phyloP scores from a whole-genome alignment of 2,329 filamentous ascomycete genomes.

The Alternaria rosae region DNA sequence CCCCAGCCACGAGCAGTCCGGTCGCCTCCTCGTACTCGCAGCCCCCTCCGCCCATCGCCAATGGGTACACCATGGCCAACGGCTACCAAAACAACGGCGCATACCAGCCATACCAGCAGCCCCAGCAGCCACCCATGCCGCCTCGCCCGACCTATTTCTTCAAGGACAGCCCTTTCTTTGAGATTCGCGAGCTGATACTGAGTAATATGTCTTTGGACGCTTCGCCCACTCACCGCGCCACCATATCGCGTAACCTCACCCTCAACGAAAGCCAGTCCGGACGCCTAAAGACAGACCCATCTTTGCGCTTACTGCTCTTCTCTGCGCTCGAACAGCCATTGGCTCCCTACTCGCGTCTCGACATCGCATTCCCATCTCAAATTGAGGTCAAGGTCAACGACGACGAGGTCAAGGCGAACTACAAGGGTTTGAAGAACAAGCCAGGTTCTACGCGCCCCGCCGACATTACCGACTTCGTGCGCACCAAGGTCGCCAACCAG shows the following conservation, averaged over 20 bases:
- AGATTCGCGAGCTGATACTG: slow-evolving; percentile 70
- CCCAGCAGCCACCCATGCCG: slow-evolving; percentile 21
- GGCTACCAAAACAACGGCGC: slow-evolving; percentile 21
- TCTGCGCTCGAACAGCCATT: slow-evolving; percentile 69
- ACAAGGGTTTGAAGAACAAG: slow-evolving; percentile 94
- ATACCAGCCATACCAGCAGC: slow-evolving; percentile 25
- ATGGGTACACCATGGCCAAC: slow-evolving; percentile 33
- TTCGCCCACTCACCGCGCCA: slow-evolving; percentile 67
- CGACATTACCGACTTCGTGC: slow-evolving; percentile 82
- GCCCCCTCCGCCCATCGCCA: slow-evolving; percentile 26
- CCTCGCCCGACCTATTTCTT: slow-evolving; percentile 58
- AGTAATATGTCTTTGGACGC: slow-evolving; percentile 72
- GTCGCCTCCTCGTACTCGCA: slow-evolving; percentile 23
- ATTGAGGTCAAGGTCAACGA: slow-evolving; percentile 91
- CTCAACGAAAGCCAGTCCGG: slow-evolving; percentile 63
- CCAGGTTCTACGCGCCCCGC: slow-evolving; percentile 92
- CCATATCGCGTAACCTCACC: slow-evolving; percentile 64
- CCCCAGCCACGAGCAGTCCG: slow-evolving; percentile 30
- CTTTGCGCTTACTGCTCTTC: slow-evolving; percentile 80
- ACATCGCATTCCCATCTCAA: slow-evolving; percentile 90
- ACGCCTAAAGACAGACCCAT: slow-evolving; percentile 66
- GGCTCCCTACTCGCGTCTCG: slow-evolving; percentile 52
- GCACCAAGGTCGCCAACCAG: slow-evolving; percentile 72
- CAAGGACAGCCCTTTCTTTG: slow-evolving; percentile 87
- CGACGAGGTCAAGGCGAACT: slow-evolving; percentile 88